These are phyloP conservation scores for Hansenula anomala DNA, from an alignment of 1,139 yeast species.

Conservation along the genomic window DNA sequence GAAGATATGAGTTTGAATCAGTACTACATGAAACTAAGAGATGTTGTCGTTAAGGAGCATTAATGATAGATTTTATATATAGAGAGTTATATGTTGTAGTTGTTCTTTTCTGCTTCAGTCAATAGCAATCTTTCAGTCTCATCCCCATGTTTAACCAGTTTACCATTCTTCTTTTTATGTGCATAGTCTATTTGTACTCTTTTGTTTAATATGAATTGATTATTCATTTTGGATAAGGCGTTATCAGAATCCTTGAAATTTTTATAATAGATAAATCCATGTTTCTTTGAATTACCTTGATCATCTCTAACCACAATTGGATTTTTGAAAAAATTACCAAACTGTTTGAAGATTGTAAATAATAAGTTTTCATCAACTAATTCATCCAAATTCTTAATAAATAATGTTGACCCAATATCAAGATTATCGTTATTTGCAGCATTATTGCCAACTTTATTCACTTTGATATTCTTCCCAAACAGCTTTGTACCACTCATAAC, in stretches of 20 bases:
- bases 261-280: conserved; percentile 58
- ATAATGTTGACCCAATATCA: conserved; percentile 73
- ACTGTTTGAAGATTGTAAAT: conserved; percentile 56
- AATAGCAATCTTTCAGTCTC: conserved; percentile 71
- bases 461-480: conserved; percentile 58
- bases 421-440: conserved; percentile 16
- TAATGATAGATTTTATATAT: neutral
- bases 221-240: conserved; percentile 69
- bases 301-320: conserved; percentile 53
- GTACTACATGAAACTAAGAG: conserved; percentile 1
- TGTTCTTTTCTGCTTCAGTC: conserved; percentile 49
- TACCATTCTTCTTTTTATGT: conserved; percentile 55
- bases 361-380: conserved; percentile 61
- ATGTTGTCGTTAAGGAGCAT: conserved; percentile 1
- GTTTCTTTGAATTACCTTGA: conserved; percentile 52
- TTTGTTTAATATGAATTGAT: conserved; percentile 64
- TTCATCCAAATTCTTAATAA: conserved; percentile 68
- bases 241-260: conserved; percentile 67
- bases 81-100: conserved; percentile 9
- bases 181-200: conserved; percentile 66
- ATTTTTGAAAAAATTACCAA: conserved; percentile 56
- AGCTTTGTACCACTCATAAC: conserved; percentile 60
- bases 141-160: conserved; percentile 69
- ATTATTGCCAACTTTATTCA: conserved; percentile 39
- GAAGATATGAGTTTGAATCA: conserved; percentile 6